Conservation (phyloP, 768 basidiomycete genomes). For the Scleroderma citrinum region DNA sequence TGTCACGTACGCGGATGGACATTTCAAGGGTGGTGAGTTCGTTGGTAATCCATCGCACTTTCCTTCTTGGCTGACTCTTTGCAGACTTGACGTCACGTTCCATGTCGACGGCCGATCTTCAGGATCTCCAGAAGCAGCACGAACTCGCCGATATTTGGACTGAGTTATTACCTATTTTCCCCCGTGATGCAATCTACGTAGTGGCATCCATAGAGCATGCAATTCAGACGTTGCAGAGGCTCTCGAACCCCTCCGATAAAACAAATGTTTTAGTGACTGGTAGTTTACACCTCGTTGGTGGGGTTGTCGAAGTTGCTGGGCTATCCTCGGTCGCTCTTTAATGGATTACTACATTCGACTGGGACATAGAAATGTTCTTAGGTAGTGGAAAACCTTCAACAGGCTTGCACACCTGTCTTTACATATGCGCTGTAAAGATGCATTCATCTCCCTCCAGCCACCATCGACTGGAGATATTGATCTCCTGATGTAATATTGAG, state of each 20-base stretch:
- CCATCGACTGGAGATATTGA: too few species aligned
- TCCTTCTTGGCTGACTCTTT: constrained; percentile 1
- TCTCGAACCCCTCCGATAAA: constrained; percentile 25
- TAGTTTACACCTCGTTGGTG: constrained; percentile 91
- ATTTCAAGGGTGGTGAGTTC: constrained; percentile 80
- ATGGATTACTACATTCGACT: constrained; percentile 1
- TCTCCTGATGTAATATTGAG: too few species aligned
- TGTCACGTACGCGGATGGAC: constrained; percentile 86
- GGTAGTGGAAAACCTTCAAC: neutral
- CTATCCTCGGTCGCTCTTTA: constrained; percentile 65
- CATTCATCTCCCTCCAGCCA: too few species aligned
- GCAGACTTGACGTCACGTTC: constrained; percentile 75
- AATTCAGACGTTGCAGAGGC: constrained; percentile 52
- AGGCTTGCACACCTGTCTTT: neutral
- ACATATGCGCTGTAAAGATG: too few species aligned
- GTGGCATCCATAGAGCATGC: constrained; percentile 89
- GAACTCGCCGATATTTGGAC: constrained; percentile 74
- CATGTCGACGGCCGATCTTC: constrained; percentile 59
- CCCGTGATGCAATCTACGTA: constrained; percentile 61
- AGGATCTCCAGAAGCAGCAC: constrained; percentile 48
- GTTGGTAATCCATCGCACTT: neutral
- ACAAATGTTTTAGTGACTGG: constrained; percentile 81
- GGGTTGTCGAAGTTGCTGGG: constrained; percentile 86
- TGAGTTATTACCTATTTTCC: constrained; percentile 53
- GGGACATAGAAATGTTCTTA: neutral